Conservation (phyloP, 306 rosid genomes). For the Echinosophora koreensis region DNA sequence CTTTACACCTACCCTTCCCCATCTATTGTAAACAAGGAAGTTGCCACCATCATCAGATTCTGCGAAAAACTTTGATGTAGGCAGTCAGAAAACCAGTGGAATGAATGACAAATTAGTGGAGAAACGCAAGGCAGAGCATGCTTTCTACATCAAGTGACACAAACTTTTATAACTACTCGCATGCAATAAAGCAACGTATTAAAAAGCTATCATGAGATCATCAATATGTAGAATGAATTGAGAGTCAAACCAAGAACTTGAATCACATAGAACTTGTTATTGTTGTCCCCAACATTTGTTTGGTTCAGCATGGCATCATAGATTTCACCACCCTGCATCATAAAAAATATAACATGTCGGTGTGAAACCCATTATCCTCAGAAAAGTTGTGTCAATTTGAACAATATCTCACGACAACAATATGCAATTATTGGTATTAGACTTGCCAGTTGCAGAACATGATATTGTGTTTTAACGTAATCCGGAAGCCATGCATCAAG, state of each 20-base stretch:
- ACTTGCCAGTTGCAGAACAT: conserved; percentile 82
- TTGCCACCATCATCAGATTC: conserved; percentile 83
- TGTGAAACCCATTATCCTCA: neutral
- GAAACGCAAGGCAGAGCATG: conserved; percentile 6
- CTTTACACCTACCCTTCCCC: conserved; percentile 97
- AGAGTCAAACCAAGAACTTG: conserved; percentile 84
- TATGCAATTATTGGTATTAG: conserved; percentile 5
- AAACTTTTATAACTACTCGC: neutral
- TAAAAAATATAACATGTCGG: neutral
- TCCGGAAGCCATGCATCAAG: conserved; percentile 92
- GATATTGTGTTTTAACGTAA: conserved; percentile 72
- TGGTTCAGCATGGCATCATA: conserved; percentile 95
- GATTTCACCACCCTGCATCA: conserved; percentile 75
- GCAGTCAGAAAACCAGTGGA: conserved; percentile 27
- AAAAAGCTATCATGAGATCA: conserved; percentile 1
- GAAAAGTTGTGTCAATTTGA: conserved; percentile 30
- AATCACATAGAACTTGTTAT: conserved; percentile 87
- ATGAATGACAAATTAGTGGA: conserved; percentile 17
- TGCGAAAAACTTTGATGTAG: conserved; percentile 48
- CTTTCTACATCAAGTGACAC: conserved; percentile 30
- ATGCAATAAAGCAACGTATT: neutral
- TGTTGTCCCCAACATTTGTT: conserved; percentile 82
- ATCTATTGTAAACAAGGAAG: conserved; percentile 84
- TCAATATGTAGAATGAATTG: conserved; percentile 5
- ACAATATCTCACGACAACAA: conserved; percentile 19